Evolutionary conservation across 1,139 yeast species (phyloP).

Genomic region (Pichia sp.): DNA sequence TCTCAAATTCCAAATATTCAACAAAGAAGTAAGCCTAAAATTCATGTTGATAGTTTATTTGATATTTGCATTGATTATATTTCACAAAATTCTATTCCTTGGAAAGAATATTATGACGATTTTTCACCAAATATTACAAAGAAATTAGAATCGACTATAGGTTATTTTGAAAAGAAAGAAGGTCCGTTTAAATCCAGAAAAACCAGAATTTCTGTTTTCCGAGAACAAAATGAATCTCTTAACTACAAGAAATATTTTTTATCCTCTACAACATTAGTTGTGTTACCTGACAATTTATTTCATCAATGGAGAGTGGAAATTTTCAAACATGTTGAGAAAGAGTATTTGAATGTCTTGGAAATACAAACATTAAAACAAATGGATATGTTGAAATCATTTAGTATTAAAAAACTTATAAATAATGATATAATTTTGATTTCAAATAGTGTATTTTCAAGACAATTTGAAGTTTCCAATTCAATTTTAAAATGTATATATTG

Average conservation of each 20-base stretch:
- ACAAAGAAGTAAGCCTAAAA: conserved; percentile 21
- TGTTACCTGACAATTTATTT: conserved; percentile 61
- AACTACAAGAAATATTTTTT: conserved; percentile 30
- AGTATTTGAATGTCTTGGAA: conserved; percentile 34
- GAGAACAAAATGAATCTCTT: conserved; percentile 13
- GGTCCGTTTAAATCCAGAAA: conserved; percentile 4
- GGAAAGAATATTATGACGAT: conserved; percentile 43
- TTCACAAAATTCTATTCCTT: conserved; percentile 45
- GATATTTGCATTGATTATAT: conserved; percentile 42
- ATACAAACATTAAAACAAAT: conserved; percentile 19
- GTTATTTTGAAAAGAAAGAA: conserved; percentile 37
- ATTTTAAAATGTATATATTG: conserved; percentile 45
- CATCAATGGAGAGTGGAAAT: conserved; percentile 62
- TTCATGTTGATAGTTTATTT: conserved; percentile 29
- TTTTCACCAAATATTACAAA: conserved; percentile 41
- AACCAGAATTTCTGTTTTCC: neutral
- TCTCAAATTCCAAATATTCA: conserved; percentile 37
- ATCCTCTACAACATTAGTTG: conserved; percentile 51
- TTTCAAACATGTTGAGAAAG: conserved; percentile 44
- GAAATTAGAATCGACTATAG: conserved; percentile 37
- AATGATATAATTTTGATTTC: conserved; percentile 53
- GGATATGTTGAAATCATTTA: conserved; percentile 22
- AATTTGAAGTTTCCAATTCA: conserved; percentile 32
- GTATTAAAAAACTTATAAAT: conserved; percentile 33
- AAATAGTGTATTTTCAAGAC: conserved; percentile 39